phyloP scores from a whole-genome alignment of 495 filamentous ascomycete species.

The Recurvomyces mirabilis region DNA sequence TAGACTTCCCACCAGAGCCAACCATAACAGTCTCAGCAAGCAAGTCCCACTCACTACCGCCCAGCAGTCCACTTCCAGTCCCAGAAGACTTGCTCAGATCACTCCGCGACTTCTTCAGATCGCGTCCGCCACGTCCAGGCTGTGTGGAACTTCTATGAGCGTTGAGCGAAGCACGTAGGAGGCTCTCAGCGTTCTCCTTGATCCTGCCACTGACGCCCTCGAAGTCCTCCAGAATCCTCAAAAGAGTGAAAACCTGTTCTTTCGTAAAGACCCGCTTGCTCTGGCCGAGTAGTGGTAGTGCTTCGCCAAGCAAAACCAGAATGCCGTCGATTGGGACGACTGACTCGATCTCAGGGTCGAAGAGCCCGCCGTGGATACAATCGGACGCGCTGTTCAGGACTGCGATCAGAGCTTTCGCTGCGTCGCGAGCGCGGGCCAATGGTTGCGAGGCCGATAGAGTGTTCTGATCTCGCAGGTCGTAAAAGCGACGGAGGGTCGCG shows the following conservation, averaged over 20 bases:
- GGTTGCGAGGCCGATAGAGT: constrained; percentile 29
- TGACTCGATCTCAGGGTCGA: constrained; percentile 62
- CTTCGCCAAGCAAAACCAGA: constrained; percentile 73
- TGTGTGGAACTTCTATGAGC: constrained; percentile 36
- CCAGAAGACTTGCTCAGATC: not conserved
- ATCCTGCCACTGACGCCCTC: constrained; percentile 63
- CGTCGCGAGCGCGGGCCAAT: constrained; percentile 33
- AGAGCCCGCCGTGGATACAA: constrained; percentile 78
- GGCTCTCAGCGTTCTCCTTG: constrained; percentile 57
- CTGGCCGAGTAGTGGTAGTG: constrained; percentile 58
- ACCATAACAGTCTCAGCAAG: constrained; percentile 16
- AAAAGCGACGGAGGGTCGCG: constrained; percentile 76
- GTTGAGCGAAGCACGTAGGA: constrained; percentile 50
- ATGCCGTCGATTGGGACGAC: constrained; percentile 78
- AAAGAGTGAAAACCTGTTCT: constrained; percentile 59
- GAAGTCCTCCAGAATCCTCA: constrained; percentile 74
- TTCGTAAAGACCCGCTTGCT: constrained; percentile 42
- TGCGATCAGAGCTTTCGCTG: constrained; percentile 49
- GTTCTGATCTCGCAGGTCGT: constrained; percentile 67
- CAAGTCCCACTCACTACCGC: constrained; percentile 10
- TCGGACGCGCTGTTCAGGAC: constrained; percentile 74
- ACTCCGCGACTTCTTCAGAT: constrained; percentile 32
- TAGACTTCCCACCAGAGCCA: constrained; percentile 31
- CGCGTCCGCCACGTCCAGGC: not conserved
- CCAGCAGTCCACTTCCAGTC: constrained; percentile 1